Conservation (phyloP, 2,329 filamentous ascomycete species). For the Pseudocercospora pini-densiflorae region DNA sequence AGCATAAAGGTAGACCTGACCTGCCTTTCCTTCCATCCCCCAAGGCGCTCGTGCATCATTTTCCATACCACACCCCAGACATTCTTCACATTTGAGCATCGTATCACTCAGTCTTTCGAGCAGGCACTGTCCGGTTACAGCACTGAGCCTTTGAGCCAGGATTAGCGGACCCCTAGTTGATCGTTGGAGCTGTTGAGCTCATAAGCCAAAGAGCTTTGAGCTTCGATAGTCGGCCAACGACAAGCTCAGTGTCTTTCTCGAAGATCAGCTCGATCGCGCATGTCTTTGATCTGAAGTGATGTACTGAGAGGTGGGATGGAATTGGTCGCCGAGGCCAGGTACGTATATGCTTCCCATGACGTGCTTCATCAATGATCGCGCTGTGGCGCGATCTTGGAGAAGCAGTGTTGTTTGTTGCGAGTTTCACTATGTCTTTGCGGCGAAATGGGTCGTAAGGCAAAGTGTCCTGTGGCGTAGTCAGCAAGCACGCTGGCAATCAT, state of each 20-base stretch:
- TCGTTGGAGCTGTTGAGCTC: background rate
- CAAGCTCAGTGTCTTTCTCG: background rate
- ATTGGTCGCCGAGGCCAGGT: background rate
- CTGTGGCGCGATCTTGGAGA: background rate
- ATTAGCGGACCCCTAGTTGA: background rate
- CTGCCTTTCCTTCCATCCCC: background rate
- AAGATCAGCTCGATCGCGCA: background rate
- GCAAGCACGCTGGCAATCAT: background rate
- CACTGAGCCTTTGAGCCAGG: background rate
- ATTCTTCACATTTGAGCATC: background rate
- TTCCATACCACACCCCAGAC: background rate
- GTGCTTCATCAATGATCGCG: background rate
- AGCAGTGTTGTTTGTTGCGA: background rate
- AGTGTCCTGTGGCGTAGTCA: background rate
- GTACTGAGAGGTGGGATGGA: background rate
- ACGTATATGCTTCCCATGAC: background rate
- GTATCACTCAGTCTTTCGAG: background rate
- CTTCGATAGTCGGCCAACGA: background rate
- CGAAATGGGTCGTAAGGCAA: background rate
- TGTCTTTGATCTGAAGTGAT: background rate
- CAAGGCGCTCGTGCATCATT: background rate
- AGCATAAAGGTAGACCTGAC: background rate
- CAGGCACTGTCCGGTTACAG: background rate
- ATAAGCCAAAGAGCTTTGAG: background rate
- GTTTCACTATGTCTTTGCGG: background rate